Conservation (phyloP, 2,329 filamentous ascomycete genomes). For the Kalaharituber pfeilii region DNA sequence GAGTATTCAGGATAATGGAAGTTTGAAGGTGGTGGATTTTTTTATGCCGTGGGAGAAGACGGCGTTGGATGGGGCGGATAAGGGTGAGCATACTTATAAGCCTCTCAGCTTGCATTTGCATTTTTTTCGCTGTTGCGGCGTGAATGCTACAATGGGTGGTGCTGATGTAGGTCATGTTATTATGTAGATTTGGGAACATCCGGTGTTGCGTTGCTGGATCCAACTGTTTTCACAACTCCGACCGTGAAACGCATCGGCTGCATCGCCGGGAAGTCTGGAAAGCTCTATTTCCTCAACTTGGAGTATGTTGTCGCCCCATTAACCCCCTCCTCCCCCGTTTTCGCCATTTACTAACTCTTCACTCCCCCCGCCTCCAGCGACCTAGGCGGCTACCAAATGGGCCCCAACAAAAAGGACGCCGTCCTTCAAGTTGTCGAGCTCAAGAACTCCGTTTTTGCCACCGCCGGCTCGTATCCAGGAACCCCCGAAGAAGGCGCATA, state of each 20-base stretch:
- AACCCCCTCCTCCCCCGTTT: background rate
- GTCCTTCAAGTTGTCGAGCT: conserved; percentile 30
- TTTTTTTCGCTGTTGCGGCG: too few relatives aligned
- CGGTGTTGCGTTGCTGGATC: conserved; percentile 28
- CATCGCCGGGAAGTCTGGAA: conserved; percentile 33
- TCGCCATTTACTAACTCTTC: too few relatives aligned
- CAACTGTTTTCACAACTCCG: conserved; percentile 32
- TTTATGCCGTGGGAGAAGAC: conserved; percentile 36
- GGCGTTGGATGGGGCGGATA: conserved; percentile 33
- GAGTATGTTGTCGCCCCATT: conserved; percentile 22
- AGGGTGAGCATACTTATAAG: conserved; percentile 15
- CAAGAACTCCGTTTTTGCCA: conserved; percentile 35
- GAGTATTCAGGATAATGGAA: conserved; percentile 31
- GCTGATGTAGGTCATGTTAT: too few relatives aligned
- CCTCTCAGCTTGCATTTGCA: background rate
- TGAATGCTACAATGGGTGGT: too few relatives aligned
- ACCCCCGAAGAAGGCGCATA: conserved; percentile 10
- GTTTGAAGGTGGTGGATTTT: conserved; percentile 31
- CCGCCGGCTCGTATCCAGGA: conserved; percentile 32
- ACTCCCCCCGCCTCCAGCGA: conserved; percentile 25
- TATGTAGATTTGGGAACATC: conserved; percentile 32
- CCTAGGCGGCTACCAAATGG: conserved; percentile 34
- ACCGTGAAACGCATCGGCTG: conserved; percentile 31
- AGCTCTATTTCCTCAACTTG: conserved; percentile 34
- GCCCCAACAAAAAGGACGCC: conserved; percentile 29